Percentiles rank a stretch among this genome's conserved stretches.
Conservation (phyloP, 345 rosid species). For the Bruguiera parviflora region DNA sequence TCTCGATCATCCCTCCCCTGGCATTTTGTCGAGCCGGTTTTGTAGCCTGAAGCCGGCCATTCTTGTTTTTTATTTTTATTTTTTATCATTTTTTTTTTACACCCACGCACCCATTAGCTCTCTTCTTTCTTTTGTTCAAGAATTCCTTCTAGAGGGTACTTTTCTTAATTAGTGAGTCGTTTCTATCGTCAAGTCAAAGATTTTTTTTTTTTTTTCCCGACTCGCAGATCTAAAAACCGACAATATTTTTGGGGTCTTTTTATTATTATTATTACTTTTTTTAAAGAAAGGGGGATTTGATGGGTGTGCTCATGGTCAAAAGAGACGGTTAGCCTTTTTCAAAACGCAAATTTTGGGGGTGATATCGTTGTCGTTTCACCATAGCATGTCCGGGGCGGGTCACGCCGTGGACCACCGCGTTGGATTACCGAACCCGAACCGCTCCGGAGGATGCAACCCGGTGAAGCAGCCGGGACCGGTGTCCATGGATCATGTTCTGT, state of each 20-base stretch:
- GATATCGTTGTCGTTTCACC: background rate
- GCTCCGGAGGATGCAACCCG: constrained; percentile 35
- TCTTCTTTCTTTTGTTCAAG: too few species aligned
- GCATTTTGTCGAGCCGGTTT: too few species aligned
- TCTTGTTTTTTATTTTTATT: too few species aligned
- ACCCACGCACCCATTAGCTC: too few species aligned
- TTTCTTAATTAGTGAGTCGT: too few species aligned
- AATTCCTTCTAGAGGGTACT: too few species aligned
- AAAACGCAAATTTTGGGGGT: background rate
- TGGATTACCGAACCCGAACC: constrained; percentile 33
- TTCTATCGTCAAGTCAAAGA: too few species aligned
- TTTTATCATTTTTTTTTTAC: too few species aligned
- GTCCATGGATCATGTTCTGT: constrained; percentile 73
- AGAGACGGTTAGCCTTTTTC: background rate
- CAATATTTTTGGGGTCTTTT: too few species aligned
- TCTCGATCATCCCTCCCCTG: too few species aligned
- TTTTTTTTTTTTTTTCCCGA: too few species aligned
- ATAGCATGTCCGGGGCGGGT: constrained; percentile 28
- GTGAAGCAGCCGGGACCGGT: constrained; percentile 47
- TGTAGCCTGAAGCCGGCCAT: too few species aligned
- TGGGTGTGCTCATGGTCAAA: background rate
- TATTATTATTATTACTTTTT: background rate
- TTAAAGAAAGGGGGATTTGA: background rate
- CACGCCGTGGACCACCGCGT: constrained; percentile 21
- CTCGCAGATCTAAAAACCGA: background rate